Evolutionary conservation across 2,329 filamentous ascomycete genomes (phyloP).

Genomic region (Cytospora piceicola): DNA sequence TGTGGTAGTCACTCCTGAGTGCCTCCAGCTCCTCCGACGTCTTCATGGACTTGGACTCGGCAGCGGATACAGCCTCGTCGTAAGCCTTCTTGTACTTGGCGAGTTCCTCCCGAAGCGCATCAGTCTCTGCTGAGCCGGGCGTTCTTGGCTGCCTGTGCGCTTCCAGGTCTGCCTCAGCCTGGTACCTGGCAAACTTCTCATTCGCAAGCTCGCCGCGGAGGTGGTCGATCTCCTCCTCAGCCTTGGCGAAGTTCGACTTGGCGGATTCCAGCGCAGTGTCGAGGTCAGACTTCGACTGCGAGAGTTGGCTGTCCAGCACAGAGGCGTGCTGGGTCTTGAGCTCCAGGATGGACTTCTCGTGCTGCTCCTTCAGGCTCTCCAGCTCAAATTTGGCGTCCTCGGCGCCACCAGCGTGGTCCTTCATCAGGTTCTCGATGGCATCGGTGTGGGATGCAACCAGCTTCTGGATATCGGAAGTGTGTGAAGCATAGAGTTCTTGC

Average conservation of each 20-base stretch:
- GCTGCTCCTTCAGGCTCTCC: slow-evolving; percentile 39
- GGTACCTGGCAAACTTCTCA: slow-evolving; percentile 64
- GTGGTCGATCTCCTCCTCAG: slow-evolving; percentile 52
- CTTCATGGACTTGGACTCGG: slow-evolving; percentile 44
- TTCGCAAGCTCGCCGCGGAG: slow-evolving; percentile 59
- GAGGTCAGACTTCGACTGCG: slow-evolving; percentile 43
- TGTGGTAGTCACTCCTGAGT: slow-evolving; percentile 50
- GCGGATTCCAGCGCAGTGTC: slow-evolving; percentile 42
- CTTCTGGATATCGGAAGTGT: slow-evolving; percentile 53
- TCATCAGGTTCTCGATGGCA: slow-evolving; percentile 46
- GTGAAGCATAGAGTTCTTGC: slow-evolving; percentile 46
- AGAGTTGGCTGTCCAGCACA: slow-evolving; percentile 42
- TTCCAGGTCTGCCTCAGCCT: slow-evolving; percentile 64
- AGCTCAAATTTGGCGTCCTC: slow-evolving; percentile 45
- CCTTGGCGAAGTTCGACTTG: slow-evolving; percentile 49
- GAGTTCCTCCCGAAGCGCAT: slow-evolving; percentile 57
- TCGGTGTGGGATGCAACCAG: slow-evolving; percentile 49
- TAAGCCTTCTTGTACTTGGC: slow-evolving; percentile 45
- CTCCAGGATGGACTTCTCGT: slow-evolving; percentile 48
- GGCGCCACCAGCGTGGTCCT: slow-evolving; percentile 38
- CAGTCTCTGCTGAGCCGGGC: slow-evolving; percentile 55
- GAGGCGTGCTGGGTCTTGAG: slow-evolving; percentile 46
- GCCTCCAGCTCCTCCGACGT: slow-evolving; percentile 43
- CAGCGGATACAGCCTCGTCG: slow-evolving; percentile 39
- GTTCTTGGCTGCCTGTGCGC: slow-evolving; percentile 53